These are phyloP conservation scores for Westerdykella aurantiaca DNA, from an alignment of 2,329 filamentous ascomycete genomes.

Conservation along the genomic window DNA sequence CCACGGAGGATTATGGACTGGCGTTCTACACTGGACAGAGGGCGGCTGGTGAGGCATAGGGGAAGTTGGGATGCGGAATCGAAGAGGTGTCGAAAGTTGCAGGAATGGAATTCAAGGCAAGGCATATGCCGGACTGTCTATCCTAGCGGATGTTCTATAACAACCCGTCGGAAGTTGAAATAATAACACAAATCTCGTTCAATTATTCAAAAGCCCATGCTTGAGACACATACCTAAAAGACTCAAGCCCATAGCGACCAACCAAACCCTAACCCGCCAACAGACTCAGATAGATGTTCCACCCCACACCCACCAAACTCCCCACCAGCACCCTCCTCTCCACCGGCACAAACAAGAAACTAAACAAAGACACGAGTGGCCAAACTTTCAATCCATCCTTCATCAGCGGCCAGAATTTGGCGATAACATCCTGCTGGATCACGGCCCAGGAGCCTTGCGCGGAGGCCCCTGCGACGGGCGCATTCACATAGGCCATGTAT, in stretches of 20 bases:
- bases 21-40: constrained; percentile 50
- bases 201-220: no score
- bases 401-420: constrained; percentile 53
- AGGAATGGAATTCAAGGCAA: no score
- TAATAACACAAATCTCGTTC: no score
- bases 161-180: no score
- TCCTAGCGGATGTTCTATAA: no score
- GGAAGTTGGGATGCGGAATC: neutral
- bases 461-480: constrained; percentile 14
- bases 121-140: no score
- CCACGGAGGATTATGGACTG: constrained; percentile 55
- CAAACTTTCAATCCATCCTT: constrained; percentile 66
- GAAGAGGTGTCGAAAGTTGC: no score
- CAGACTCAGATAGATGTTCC: constrained; percentile 71
- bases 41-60: constrained; percentile 27
- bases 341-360: constrained; percentile 67
- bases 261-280: constrained; percentile 30
- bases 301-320: constrained; percentile 64
- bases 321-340: constrained; percentile 65
- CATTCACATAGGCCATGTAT: constrained; percentile 50
- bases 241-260: no score
- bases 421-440: constrained; percentile 20
- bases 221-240: no score
- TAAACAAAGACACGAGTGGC: constrained; percentile 63
- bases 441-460: constrained; percentile 33